These are phyloP conservation scores for Edaphochlamys debaryana DNA, from an alignment of 139 green algal species.

Conservation along the genomic window DNA sequence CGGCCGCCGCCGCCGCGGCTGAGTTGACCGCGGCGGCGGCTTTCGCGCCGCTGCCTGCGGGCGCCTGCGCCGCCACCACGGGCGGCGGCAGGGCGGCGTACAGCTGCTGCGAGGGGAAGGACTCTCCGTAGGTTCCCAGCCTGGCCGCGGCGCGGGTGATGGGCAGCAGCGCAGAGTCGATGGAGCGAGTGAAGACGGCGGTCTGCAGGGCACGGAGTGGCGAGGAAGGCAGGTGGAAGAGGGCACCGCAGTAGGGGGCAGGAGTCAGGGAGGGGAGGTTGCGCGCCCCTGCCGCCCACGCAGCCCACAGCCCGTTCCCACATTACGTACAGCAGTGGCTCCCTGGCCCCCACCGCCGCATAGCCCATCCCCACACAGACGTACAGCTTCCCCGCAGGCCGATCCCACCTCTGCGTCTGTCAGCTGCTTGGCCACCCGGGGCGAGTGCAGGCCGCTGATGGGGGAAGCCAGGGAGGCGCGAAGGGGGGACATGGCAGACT, in stretches of 20 bases:
- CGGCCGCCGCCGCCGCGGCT: too few relatives aligned
- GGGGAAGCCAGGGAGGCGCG: conserved; percentile 8
- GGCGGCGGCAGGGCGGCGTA: too few relatives aligned
- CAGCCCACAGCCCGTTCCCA: too few relatives aligned
- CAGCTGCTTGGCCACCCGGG: background rate
- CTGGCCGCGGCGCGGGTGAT: conserved; percentile 30
- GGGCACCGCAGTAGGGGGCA: too few relatives aligned
- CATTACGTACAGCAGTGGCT: too few relatives aligned
- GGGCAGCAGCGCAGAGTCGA: conserved; percentile 10
- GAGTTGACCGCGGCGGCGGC: too few relatives aligned
- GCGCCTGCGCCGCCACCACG: too few relatives aligned
- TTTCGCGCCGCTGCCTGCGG: too few relatives aligned
- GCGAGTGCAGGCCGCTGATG: conserved; percentile 22
- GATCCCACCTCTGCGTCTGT: conserved; percentile 8
- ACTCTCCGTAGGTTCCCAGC: conserved; percentile 34
- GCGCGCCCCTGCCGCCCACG: too few relatives aligned
- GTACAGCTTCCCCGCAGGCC: background rate
- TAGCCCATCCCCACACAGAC: background rate
- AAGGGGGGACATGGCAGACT: conserved; percentile 18
- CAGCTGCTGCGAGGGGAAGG: background rate
- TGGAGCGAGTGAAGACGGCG: conserved; percentile 4
- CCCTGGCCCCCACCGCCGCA: background rate
- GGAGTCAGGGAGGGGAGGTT: background rate
- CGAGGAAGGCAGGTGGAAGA: too few relatives aligned
- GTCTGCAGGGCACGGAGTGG: background rate